A percentile compares a stretch with the other conserved stretches of the same genome.
Evolutionary conservation across 2,329 filamentous ascomycete species (phyloP).

Genomic region (Boeremia exigua): DNA sequence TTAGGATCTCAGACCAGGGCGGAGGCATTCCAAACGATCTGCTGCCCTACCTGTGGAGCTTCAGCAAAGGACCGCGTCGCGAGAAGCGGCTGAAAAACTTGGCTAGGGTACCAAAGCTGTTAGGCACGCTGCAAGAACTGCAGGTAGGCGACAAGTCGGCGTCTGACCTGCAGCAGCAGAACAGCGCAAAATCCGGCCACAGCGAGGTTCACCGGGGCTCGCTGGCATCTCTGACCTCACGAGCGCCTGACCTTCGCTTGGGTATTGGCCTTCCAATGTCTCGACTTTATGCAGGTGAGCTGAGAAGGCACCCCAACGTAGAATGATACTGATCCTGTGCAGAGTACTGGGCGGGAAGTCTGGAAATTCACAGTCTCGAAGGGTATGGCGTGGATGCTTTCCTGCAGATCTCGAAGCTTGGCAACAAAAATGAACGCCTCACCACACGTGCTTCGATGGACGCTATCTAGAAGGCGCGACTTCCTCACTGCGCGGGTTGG

Average conservation of each 20-base stretch:
- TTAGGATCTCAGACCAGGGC: conserved; percentile 93
- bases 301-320: too few species aligned
- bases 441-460: conserved; percentile 64
- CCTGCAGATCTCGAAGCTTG: conserved; percentile 91
- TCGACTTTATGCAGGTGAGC: conserved; percentile 75
- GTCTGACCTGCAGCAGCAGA: conserved; percentile 23
- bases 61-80: conserved; percentile 87
- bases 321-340: conserved; percentile 1
- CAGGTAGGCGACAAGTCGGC: conserved; percentile 47
- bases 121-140: conserved; percentile 90
- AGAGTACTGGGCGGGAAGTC: conserved; percentile 94
- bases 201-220: conserved; percentile 61
- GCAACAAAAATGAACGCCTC: conserved; percentile 97
- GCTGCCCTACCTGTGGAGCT: conserved; percentile 92
- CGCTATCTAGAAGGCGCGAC: conserved; percentile 45
- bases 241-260: conserved; percentile 84
- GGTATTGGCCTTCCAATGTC: conserved; percentile 95
- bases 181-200: conserved; percentile 30
- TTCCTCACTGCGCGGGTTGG: background rate
- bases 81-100: conserved; percentile 83
- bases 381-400: conserved; percentile 97
- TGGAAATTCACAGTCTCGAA: conserved; percentile 90
- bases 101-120: conserved; percentile 84
- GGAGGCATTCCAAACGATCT: conserved; percentile 87
- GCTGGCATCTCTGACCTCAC: conserved; percentile 77